Evolutionary conservation across 2,329 filamentous ascomycete species (phyloP).

Genomic region (Hansfordia pulvinata): DNA sequence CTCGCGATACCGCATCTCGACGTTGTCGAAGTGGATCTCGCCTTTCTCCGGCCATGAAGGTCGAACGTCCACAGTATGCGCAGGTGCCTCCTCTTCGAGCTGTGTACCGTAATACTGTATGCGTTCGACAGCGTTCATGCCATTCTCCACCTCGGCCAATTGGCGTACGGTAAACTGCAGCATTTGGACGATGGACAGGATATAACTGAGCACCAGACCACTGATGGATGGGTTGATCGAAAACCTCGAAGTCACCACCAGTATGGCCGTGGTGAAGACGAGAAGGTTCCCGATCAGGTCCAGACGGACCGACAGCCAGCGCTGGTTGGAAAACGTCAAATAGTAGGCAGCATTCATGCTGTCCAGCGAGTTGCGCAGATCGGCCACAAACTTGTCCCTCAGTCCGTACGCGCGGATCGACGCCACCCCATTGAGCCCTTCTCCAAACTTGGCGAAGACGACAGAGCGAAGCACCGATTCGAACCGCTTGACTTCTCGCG

Average conservation of each 20-base stretch:
- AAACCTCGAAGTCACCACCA: constrained; percentile 87
- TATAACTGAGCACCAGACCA: constrained; percentile 84
- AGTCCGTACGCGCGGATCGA: constrained; percentile 85
- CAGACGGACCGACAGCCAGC: constrained; percentile 78
- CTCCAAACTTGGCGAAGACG: constrained; percentile 84
- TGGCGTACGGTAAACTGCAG: constrained; percentile 92
- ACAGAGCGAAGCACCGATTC: constrained; percentile 77
- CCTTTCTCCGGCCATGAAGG: constrained; percentile 76
- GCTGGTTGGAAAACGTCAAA: constrained; percentile 87
- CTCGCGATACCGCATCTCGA: constrained; percentile 66
- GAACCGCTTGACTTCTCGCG: constrained; percentile 87
- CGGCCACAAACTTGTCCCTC: constrained; percentile 56
- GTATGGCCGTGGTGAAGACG: constrained; percentile 76
- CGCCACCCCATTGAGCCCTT: constrained; percentile 71
- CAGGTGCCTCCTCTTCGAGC: constrained; percentile 79
- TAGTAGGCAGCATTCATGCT: constrained; percentile 92
- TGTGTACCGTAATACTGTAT: constrained; percentile 79
- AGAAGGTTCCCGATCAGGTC: constrained; percentile 74
- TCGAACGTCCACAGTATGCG: constrained; percentile 61
- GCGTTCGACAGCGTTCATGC: constrained; percentile 93
- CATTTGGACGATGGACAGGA: constrained; percentile 86
- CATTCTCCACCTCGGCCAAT: constrained; percentile 87
- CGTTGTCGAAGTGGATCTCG: constrained; percentile 62
- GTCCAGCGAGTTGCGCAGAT: constrained; percentile 64
- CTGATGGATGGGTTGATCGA: constrained; percentile 71